Base-by-base conservation (phyloP, 371 early-diverging fungal genomes). In the Dichotomocladium elegans region DNA sequence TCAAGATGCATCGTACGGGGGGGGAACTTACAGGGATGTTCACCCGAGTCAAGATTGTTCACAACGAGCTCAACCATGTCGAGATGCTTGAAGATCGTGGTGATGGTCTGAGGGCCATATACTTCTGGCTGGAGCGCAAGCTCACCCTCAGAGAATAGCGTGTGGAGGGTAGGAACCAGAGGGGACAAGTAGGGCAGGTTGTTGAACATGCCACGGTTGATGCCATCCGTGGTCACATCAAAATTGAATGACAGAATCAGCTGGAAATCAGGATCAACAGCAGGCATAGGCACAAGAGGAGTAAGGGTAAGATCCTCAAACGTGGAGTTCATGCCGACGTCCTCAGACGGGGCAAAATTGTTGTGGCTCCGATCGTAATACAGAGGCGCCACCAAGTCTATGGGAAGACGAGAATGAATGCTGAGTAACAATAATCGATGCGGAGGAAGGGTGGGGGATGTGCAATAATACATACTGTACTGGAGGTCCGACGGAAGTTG, bases 131-230 rank as follows among this genome's bases (percentile, higher is more conserved):
- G 60, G 12, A 67, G 53, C n/a, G 85, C 66, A 12, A 73, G 59
- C 17, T 77, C 66, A 22, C 88, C 89, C 55, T 73, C 66, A 11
- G 81, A 74, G 41, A 88, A 53, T 17, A 86, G 73, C 0, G 90
- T 87, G 56, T 87, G 76, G 51, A 93, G 63, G 5, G 86, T 42
- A 14, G 93, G 92, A 3, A 84, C 81, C 51, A 72, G 74, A 53
- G 90, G 89, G 50, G 58, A 40, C 33, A 80, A 72, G 58, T 83
- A 93, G n/a, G 89, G 80, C 14, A 85, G 69, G 44, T 79, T 78
- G 72, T 92, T 92, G 81, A 93, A 91, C 24, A 83, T 73, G 49
- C 90, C 91, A 64, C 86, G 87, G 77, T 89, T 89, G 68, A 79
- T 70, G 49, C 88, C 87, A 51, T 92, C 91, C 30, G 80, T 77